Percentiles rank a stretch among this genome's conserved stretches.
Conservation (phyloP, 129 eudicot genomes). For the Artemisia argyi region DNA sequence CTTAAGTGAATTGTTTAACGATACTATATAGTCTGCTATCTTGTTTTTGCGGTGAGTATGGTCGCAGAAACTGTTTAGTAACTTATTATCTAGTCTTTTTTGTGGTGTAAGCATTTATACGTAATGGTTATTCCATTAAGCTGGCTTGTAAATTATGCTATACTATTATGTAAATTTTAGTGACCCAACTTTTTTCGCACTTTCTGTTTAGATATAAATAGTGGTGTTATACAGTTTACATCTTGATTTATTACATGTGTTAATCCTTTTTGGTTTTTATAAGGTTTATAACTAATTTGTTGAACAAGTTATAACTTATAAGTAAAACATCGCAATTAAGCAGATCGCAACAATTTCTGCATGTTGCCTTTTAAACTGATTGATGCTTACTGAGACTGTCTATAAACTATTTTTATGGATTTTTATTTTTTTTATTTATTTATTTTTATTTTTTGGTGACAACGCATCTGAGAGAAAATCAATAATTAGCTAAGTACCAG, state of each 20-base stretch:
- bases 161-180: too few species aligned
- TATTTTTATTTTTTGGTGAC: too few species aligned
- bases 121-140: conserved; percentile 6
- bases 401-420: neutral
- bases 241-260: conserved; percentile 11
- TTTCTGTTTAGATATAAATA: conserved; percentile 11
- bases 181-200: neutral
- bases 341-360: neutral
- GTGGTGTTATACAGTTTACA: conserved; percentile 2
- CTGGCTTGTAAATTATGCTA: neutral
- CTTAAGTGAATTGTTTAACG: neutral
- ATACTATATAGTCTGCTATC: neutral
- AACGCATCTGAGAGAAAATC: neutral
- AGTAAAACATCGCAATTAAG: too few species aligned
- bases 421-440: too few species aligned
- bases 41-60: neutral
- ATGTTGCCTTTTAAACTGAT: neutral
- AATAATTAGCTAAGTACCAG: neutral
- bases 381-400: conserved; percentile 6
- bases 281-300: neutral
- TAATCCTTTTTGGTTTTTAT: neutral
- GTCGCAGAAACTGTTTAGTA: conserved; percentile 14
- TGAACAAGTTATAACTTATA: too few species aligned
- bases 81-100: conserved; percentile 12
- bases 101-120: conserved; percentile 2